phyloP scores from a whole-genome alignment of 192 early-diverging fungal species.

The Backusella luteola region DNA sequence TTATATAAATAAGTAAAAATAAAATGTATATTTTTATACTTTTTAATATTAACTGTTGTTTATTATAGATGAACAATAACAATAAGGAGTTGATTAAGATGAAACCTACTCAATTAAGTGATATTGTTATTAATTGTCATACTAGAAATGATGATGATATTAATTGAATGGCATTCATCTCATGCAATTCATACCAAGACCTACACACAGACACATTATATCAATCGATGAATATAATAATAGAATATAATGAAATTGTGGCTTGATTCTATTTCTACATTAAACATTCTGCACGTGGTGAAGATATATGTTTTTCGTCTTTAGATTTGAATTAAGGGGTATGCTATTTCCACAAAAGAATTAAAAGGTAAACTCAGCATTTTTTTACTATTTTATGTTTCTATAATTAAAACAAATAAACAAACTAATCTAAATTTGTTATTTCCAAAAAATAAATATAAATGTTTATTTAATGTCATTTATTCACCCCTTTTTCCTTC shows the following conservation, averaged over 20 bases:
- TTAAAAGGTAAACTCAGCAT: neutral
- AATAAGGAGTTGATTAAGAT: neutral
- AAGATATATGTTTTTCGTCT: neutral
- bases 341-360: neutral
- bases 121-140: neutral
- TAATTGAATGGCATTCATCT: too few relatives aligned
- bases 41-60: too few relatives aligned
- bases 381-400: neutral
- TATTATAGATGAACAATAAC: neutral
- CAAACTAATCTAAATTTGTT: neutral
- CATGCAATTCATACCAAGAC: too few relatives aligned
- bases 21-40: too few relatives aligned
- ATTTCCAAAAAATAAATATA: neutral
- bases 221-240: neutral
- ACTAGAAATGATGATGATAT: too few relatives aligned
- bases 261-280: neutral
- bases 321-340: neutral
- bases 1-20: too few relatives aligned
- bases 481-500: neutral
- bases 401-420: neutral
- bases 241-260: neutral
- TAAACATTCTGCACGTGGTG: neutral
- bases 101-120: neutral
- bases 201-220: too few relatives aligned
- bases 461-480: constrained; percentile 7